Evolutionary conservation across 78 protist genomes (phyloP).

Genomic region (Emiliania huxleyi): DNA sequence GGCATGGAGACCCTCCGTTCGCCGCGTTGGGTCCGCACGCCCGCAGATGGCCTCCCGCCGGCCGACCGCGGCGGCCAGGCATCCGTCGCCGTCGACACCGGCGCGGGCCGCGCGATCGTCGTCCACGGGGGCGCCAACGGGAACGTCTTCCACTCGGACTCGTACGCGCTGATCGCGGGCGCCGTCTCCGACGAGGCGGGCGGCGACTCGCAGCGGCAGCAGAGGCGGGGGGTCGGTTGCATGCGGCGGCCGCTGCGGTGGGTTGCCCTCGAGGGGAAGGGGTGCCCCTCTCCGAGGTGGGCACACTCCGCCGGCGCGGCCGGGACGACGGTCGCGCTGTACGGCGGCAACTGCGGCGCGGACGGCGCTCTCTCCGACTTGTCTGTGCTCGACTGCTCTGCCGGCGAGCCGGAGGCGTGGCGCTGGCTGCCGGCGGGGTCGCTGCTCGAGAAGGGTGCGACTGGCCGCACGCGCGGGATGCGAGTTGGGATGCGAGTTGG

Average conservation of each 20-base stretch:
- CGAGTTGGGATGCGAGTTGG: no score
- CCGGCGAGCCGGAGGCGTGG: background rate
- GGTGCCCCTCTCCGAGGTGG: background rate
- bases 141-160: background rate
- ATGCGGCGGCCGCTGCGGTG: no score
- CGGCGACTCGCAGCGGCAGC: no score
- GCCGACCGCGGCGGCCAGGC: constrained; percentile 1
- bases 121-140: background rate
- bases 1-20: background rate
- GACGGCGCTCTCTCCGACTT: background rate
- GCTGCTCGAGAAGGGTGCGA: no score
- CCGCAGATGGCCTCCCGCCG: background rate
- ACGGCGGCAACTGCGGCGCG: background rate
- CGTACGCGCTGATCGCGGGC: background rate
- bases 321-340: background rate
- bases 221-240: no score
- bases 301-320: background rate
- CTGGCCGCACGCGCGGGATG: no score
- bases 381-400: background rate
- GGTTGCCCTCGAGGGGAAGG: no score
- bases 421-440: background rate
- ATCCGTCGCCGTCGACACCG: background rate
- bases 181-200: no score
- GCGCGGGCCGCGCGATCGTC: background rate
- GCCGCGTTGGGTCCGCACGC: background rate